These are phyloP conservation scores for Hydnum rufescens DNA, from an alignment of 768 basidiomycete species.

Conservation along the genomic window DNA sequence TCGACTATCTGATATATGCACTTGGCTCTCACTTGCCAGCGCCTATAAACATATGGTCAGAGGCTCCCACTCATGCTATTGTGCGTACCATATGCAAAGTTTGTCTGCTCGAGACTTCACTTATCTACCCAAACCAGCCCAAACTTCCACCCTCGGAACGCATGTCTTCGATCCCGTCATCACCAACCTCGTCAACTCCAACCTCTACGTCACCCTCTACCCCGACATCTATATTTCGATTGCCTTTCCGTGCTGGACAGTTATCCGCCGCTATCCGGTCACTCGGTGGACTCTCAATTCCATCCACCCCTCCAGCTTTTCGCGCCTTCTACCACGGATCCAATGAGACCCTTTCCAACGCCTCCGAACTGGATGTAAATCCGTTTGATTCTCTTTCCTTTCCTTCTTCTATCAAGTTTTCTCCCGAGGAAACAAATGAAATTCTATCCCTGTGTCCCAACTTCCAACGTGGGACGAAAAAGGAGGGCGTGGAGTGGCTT, in stretches of 20 bases:
- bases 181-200: background rate
- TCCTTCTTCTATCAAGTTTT: background rate
- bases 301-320: background rate
- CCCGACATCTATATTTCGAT: background rate
- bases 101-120: no score
- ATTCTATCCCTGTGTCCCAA: background rate
- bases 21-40: constrained; percentile 1
- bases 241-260: no score
- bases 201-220: background rate
- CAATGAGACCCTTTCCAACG: background rate
- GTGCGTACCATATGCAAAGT: background rate
- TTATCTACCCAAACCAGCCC: background rate
- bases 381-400: background rate
- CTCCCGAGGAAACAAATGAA: background rate
- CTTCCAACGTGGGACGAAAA: constrained; percentile 11
- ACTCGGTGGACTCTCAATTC: background rate
- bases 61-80: background rate
- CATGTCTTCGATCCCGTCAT: background rate
- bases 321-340: background rate
- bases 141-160: background rate
- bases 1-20: constrained; percentile 3
- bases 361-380: background rate
- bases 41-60: background rate
- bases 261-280: background rate
- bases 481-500: constrained; percentile 17